Conservation (phyloP, 148 eudicot species). For the Amaranthus cruentus region DNA sequence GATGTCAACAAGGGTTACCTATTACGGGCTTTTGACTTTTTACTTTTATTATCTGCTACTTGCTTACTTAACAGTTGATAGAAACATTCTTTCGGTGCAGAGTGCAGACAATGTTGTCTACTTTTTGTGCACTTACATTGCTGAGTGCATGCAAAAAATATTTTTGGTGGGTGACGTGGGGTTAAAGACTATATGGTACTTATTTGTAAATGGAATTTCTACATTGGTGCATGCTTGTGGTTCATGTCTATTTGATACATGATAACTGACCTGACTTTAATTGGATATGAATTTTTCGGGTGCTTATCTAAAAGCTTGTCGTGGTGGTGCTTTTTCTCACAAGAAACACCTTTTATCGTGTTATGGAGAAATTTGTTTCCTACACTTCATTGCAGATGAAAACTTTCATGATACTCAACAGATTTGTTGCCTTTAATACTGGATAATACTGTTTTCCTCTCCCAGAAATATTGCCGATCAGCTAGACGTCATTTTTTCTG, state of each 20-base stretch:
- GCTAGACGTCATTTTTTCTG: not conserved
- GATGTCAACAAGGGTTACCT: constrained; percentile 6
- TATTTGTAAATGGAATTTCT: not conserved
- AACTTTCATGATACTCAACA: not conserved
- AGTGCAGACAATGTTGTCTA: not conserved
- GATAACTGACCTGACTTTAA: not conserved
- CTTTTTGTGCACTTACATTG: not conserved
- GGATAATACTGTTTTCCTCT: not conserved
- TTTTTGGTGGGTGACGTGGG: constrained; percentile 5
- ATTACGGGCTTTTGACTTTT: constrained; percentile 9
- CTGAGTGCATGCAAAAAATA: not conserved
- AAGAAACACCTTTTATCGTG: not conserved
- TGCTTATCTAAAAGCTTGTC: not conserved
- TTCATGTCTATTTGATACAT: not conserved
- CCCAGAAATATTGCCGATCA: not conserved
- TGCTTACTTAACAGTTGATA: not conserved
- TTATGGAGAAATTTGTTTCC: not conserved
- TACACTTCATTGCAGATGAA: not conserved
- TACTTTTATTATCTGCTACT: not conserved
- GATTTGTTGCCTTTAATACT: not conserved
- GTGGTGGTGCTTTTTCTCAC: not conserved
- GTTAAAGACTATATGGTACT: constrained; percentile 6
- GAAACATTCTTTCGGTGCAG: not conserved
- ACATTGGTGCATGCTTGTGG: not conserved
- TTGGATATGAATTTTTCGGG: not conserved